Conservation (phyloP, 768 basidiomycete species). For the Macrolepiota fuliginosa region DNA sequence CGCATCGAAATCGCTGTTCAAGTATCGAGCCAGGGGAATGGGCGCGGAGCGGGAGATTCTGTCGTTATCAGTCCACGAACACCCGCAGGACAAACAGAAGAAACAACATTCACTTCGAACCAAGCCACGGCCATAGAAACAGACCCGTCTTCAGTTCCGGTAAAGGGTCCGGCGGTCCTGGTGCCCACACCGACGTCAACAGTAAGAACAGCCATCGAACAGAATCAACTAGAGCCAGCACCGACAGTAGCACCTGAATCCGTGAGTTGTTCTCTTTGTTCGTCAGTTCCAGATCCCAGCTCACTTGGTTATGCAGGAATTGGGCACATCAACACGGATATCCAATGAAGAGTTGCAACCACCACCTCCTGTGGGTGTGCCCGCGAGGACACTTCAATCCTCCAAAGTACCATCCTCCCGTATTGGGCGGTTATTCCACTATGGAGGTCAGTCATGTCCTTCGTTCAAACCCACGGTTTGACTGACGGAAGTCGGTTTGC, state of each 20-base stretch:
- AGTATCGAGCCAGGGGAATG: background rate
- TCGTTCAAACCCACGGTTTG: background rate
- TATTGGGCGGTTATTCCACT: constrained; percentile 88
- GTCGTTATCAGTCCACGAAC: too few relatives aligned
- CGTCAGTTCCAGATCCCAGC: too few relatives aligned
- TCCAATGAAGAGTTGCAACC: background rate
- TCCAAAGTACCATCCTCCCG: constrained; percentile 91
- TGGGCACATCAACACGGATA: background rate
- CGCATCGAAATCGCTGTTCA: background rate
- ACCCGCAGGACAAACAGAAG: background rate
- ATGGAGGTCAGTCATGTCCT: constrained; percentile 61
- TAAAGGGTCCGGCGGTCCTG: too few relatives aligned
- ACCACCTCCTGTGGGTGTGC: constrained; percentile 13
- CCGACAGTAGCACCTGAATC: too few relatives aligned
- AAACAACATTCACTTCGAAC: too few relatives aligned
- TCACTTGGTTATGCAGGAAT: too few relatives aligned
- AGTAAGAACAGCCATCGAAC: too few relatives aligned
- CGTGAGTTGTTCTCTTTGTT: too few relatives aligned
- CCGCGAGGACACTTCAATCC: constrained; percentile 55
- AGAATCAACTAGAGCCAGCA: too few relatives aligned
- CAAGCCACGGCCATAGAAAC: too few relatives aligned
- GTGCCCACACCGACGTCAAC: background rate
- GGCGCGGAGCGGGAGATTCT: background rate
- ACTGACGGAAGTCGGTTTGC: background rate
- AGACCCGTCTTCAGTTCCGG: too few relatives aligned